Base-by-base conservation (phyloP, 495 filamentous ascomycete species). In the Penicillium steckii region DNA sequence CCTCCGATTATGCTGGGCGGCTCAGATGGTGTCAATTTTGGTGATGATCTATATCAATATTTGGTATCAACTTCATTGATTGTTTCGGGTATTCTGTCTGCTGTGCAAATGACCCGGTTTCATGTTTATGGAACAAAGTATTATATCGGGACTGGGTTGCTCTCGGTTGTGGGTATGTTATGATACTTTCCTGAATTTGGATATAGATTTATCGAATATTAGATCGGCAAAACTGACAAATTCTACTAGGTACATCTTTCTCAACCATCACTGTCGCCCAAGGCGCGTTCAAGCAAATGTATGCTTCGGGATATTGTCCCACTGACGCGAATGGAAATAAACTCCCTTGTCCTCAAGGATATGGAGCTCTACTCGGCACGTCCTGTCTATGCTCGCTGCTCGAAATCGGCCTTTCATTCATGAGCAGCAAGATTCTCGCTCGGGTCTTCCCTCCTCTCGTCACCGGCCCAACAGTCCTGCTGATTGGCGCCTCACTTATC, bases 41-140 rank as follows among this genome's bases (percentile, higher is more conserved):
- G 62, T 6, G 51, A 72, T 3, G 80, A 77, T 0, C 61, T 80
- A 9, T 81, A 83, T 25, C 86, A 90, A 66, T 93, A 97, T 65
- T 80, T 97, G 8, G 91, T 97, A 8, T 95, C 91, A 2, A 92
- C 91, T 4, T 89, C 91, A 0, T 71, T 96, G 60, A 94, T 97
- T 50, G 88, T 93, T 22, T 90, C 84, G 21, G 92, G 92, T 15
- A 72, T 93, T 21, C 75, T 95, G 22, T 91, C 88, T 8, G 76
- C 80, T 13, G 75, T 96, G 19, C 91, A 96, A 62, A 94, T 96
- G 70, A 87, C 85, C 3, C 73, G 92, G n/a, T 87, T 95, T 59
- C 88, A 89, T 61, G 83, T 96, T 48, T 81, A 76, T 40, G 82
- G 80, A 48, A 95, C 90, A 4, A 87, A 85, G 46, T 95, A 95